Conservation (phyloP, 352 stramenopile species). For the Phytophthora citricola region DNA sequence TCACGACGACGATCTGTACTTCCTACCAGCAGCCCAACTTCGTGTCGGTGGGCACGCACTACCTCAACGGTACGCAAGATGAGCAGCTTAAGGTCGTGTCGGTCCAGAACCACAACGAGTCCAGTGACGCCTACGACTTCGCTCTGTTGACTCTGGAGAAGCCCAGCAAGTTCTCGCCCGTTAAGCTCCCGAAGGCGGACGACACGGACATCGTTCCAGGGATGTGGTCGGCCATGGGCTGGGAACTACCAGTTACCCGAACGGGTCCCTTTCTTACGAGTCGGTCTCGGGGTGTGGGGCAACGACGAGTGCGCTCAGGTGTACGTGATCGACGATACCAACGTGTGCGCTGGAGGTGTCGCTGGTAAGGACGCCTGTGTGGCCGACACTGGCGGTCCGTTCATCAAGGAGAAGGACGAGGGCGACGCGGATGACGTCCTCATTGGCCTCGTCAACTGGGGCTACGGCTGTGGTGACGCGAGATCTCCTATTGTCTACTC, state of each 20-base stretch:
- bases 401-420: conserved; percentile 35
- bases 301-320: conserved; percentile 39
- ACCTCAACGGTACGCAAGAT: conserved; percentile 41
- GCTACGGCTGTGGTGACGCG: conserved; percentile 45
- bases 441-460: conserved; percentile 61
- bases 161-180: conserved; percentile 38
- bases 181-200: conserved; percentile 34
- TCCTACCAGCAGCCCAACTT: conserved; percentile 5
- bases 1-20: conserved; percentile 44
- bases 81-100: conserved; percentile 45
- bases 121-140: conserved; percentile 39
- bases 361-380: conserved; percentile 35
- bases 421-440: conserved; percentile 39
- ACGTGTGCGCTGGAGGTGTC: conserved; percentile 52
- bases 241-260: conserved; percentile 31
- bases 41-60: conserved; percentile 52
- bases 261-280: conserved; percentile 24
- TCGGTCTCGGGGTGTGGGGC: conserved; percentile 42
- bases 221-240: conserved; percentile 39
- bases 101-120: conserved; percentile 12
- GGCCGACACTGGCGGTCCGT: conserved; percentile 52
- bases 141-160: conserved; percentile 50
- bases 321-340: conserved; percentile 34
- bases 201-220: conserved; percentile 30
- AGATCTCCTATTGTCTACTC: conserved; percentile 60